A percentile compares a stretch with the other conserved stretches of the same genome.
phyloP scores from a whole-genome alignment of 2,329 filamentous ascomycete genomes.

The Rhytidhysteron rufulum region DNA sequence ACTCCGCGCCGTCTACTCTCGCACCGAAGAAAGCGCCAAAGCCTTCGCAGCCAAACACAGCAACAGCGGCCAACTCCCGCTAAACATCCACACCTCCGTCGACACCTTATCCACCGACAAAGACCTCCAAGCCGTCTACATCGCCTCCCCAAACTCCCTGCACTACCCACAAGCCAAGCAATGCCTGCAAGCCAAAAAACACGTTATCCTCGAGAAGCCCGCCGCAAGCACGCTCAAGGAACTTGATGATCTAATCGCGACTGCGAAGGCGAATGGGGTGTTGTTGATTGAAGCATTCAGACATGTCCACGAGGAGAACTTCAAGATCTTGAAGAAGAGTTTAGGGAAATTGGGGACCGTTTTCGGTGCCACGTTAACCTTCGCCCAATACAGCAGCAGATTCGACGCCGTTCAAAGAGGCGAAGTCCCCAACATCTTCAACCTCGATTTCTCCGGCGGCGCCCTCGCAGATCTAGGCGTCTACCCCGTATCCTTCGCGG shows the following conservation, averaged over 20 bases:
- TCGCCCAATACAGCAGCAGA: constrained; percentile 42
- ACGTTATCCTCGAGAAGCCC: constrained; percentile 51
- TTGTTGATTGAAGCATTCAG: constrained; percentile 48
- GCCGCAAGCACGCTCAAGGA: constrained; percentile 41
- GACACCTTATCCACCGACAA: constrained; percentile 35
- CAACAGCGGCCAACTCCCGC: constrained; percentile 16
- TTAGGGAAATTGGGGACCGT: constrained; percentile 40
- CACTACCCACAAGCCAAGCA: constrained; percentile 45
- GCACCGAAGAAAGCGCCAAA: constrained; percentile 39
- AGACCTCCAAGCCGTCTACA: constrained; percentile 43
- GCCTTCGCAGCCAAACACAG: constrained; percentile 42
- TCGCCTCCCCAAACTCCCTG: constrained; percentile 47
- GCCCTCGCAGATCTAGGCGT: constrained; percentile 48
- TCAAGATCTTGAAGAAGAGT: constrained; percentile 38
- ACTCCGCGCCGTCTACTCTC: constrained; percentile 46
- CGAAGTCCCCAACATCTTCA: constrained; percentile 48
- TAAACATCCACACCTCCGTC: constrained; percentile 39
- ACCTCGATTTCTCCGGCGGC: constrained; percentile 44
- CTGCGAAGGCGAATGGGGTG: constrained; percentile 39
- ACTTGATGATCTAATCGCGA: constrained; percentile 40
- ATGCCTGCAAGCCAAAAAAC: constrained; percentile 41
- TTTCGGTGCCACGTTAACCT: constrained; percentile 44
- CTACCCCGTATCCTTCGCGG: constrained; percentile 45
- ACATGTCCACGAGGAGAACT: constrained; percentile 49
- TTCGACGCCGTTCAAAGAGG: constrained; percentile 47